phyloP scores from a whole-genome alignment of 1,284 basidiomycete genomes.

The Schizophyllum amplum region DNA sequence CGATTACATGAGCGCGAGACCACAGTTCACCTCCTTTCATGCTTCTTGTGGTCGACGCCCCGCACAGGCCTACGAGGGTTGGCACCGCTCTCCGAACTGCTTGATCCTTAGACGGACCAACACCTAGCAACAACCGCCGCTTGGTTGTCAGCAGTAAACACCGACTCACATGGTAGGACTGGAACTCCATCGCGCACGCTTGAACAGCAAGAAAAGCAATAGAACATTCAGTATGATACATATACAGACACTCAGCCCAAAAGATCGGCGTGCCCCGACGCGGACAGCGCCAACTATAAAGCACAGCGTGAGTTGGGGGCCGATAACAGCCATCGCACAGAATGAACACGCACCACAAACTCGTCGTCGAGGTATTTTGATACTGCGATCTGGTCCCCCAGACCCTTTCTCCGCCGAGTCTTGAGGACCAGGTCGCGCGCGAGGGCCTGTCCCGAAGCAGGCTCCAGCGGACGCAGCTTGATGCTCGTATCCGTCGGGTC shows the following conservation, averaged over 20 bases:
- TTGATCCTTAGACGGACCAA: no score
- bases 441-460: constrained; percentile 89
- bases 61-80: no score
- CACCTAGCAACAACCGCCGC: no score
- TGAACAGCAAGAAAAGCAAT: constrained; percentile 30
- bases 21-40: no score
- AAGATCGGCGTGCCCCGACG: constrained; percentile 84
- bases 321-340: constrained; percentile 12
- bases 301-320: no score
- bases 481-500: constrained; percentile 96
- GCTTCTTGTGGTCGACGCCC: no score
- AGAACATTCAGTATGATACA: neutral
- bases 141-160: no score
- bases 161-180: no score
- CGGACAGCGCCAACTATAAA: constrained; percentile 74
- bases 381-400: constrained; percentile 89
- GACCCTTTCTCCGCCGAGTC: constrained; percentile 91
- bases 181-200: no score
- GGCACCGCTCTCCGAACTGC: no score
- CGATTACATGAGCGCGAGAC: no score
- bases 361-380: constrained; percentile 94
- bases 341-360: constrained; percentile 61
- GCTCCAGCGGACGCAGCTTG: constrained; percentile 91
- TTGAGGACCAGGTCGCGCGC: constrained; percentile 93
- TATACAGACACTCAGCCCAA: constrained; percentile 44